phyloP scores from a whole-genome alignment of 768 basidiomycete species.

The Phlebiopsis gigantea region DNA sequence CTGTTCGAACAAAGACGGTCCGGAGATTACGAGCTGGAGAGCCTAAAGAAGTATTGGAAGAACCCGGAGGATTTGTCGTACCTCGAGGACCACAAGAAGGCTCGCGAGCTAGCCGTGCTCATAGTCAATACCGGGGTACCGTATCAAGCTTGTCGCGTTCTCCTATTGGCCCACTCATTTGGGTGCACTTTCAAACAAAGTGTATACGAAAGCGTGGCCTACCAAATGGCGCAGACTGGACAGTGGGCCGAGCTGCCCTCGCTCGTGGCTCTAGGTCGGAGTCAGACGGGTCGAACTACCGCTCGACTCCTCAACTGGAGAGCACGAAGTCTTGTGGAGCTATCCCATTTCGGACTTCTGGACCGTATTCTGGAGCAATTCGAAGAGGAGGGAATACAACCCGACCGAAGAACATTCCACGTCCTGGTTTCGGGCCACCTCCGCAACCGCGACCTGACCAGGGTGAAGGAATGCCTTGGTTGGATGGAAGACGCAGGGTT shows the following conservation, averaged over 20 bases:
- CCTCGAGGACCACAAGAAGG: slow-evolving; percentile 17
- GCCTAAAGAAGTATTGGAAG: not conserved
- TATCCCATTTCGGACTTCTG: slow-evolving; percentile 41
- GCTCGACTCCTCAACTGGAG: slow-evolving; percentile 67
- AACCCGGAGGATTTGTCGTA: slow-evolving; percentile 2
- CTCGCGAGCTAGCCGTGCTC: slow-evolving; percentile 26
- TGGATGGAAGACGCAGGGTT: slow-evolving; percentile 55
- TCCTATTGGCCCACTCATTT: slow-evolving; percentile 43
- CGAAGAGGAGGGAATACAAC: slow-evolving; percentile 35
- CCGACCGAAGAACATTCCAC: slow-evolving; percentile 63
- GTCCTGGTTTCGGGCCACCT: slow-evolving; percentile 62
- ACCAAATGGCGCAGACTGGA: slow-evolving; percentile 40
- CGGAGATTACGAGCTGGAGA: not conserved
- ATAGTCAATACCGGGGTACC: slow-evolving; percentile 32
- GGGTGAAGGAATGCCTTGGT: slow-evolving; percentile 48
- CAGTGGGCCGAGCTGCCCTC: slow-evolving; percentile 48
- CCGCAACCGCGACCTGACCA: slow-evolving; percentile 57
- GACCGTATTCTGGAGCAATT: slow-evolving; percentile 47
- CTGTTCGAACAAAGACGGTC: not conserved
- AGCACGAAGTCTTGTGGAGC: slow-evolving; percentile 54
- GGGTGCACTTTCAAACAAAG: slow-evolving; percentile 47
- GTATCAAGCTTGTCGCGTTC: slow-evolving; percentile 36
- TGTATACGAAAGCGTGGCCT: slow-evolving; percentile 53
- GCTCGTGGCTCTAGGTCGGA: slow-evolving; percentile 43
- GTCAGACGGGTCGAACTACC: slow-evolving; percentile 45